Evolutionary conservation across 2,329 filamentous ascomycete species (phyloP).

Genomic region (Hypocrella siamensis): DNA sequence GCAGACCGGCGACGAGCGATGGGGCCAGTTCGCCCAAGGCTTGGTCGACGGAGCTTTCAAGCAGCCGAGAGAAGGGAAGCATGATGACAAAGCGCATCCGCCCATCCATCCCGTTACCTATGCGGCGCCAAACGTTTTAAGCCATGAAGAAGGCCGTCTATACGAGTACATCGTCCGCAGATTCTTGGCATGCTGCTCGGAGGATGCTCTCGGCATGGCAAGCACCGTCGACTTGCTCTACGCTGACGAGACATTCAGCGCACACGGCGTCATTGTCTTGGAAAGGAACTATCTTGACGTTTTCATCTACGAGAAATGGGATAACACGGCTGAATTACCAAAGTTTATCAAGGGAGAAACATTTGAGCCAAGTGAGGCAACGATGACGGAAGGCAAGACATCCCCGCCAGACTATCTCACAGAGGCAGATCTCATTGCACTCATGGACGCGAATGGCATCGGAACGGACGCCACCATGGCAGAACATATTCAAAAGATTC

Average conservation of each 20-base stretch:
- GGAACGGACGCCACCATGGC: conserved; percentile 99
- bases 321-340: conserved; percentile 69
- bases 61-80: conserved; percentile 64
- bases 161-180: conserved; percentile 88
- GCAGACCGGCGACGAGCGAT: conserved; percentile 59
- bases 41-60: conserved; percentile 64
- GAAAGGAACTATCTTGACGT: conserved; percentile 90
- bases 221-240: conserved; percentile 78
- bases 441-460: conserved; percentile 98
- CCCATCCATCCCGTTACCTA: conserved; percentile 94
- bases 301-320: conserved; percentile 94
- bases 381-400: conserved; percentile 85
- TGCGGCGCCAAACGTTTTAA: conserved; percentile 47
- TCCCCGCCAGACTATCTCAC: conserved; percentile 73
- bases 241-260: conserved; percentile 66
- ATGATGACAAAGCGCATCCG: conserved; percentile 95
- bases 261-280: conserved; percentile 70
- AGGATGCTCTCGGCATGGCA: conserved; percentile 75
- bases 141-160: conserved; percentile 54
- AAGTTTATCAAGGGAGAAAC: conserved; percentile 63
- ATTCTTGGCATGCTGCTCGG: conserved; percentile 89
- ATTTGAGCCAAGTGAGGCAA: conserved; percentile 78
- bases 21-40: conserved; percentile 67
- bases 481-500: conserved; percentile 93
- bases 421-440: conserved; percentile 82